These are phyloP conservation scores for Suillus weaverae DNA, from an alignment of 768 basidiomycete species.

Conservation along the genomic window DNA sequence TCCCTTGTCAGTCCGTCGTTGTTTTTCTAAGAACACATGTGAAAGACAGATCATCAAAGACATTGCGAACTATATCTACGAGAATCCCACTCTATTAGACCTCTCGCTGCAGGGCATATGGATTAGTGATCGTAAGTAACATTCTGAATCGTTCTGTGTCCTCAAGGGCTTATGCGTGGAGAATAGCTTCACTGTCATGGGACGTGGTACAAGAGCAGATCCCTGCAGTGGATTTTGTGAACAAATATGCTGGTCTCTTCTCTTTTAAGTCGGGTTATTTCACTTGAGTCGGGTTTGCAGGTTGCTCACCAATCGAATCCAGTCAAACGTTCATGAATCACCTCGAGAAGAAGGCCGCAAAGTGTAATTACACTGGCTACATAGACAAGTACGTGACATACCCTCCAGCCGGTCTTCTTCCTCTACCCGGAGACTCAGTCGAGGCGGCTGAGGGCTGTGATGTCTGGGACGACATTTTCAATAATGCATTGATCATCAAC, in stretches of 20 bases:
- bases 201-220: conserved; percentile 67
- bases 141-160: background rate
- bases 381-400: conserved; percentile 60
- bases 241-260: conserved; percentile 70
- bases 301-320: background rate
- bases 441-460: conserved; percentile 55
- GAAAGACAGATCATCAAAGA: conserved; percentile 39
- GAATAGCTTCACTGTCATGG: conserved; percentile 57
- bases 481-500: conserved; percentile 60
- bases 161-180: background rate
- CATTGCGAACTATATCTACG: conserved; percentile 73
- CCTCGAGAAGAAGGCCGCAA: conserved; percentile 50
- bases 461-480: conserved; percentile 65
- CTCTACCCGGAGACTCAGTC: conserved; percentile 61
- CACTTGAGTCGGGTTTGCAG: background rate
- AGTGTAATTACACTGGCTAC: conserved; percentile 68
- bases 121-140: conserved; percentile 64
- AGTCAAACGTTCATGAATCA: conserved; percentile 64
- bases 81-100: conserved; percentile 50
- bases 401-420: conserved; percentile 66
- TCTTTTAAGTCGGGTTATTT: conserved; percentile 58
- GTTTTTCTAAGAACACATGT: background rate
- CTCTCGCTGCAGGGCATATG: conserved; percentile 69
- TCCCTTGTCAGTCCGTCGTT: conserved; percentile 44
- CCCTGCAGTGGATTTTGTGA: conserved; percentile 72